phyloP scores from a whole-genome alignment of 345 rosid species.

The Syzygium oleosum region DNA sequence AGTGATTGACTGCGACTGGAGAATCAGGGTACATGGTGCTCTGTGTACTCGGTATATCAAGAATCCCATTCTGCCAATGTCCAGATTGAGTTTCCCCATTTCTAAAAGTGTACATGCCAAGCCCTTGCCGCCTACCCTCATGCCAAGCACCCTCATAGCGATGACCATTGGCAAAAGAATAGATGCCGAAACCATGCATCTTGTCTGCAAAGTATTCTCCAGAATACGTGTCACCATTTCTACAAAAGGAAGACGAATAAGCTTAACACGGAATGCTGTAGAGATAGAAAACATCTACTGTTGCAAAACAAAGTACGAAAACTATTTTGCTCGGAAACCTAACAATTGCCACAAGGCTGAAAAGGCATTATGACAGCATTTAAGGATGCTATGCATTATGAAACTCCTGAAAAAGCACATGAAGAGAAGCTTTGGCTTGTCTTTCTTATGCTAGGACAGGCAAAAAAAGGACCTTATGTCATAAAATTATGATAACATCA shows the following conservation, averaged over 20 bases:
- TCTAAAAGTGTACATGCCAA: conserved; percentile 92
- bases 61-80: conserved; percentile 92
- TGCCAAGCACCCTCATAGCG: conserved; percentile 98
- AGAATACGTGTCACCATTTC: conserved; percentile 90
- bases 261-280: neutral
- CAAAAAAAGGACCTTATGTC: neutral
- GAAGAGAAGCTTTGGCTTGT: neutral
- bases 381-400: neutral
- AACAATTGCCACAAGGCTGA: neutral
- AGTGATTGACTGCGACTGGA: conserved; percentile 72
- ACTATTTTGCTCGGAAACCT: neutral
- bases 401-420: neutral
- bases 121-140: conserved; percentile 95
- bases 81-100: conserved; percentile 94
- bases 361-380: neutral
- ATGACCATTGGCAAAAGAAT: conserved; percentile 83
- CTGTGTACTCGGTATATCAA: conserved; percentile 81
- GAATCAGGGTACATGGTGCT: conserved; percentile 47
- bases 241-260: conserved; percentile 2
- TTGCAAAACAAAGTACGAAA: neutral
- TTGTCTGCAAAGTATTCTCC: conserved; percentile 98
- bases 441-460: neutral
- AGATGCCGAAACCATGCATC: conserved; percentile 96
- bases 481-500: neutral
- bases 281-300: neutral